Conservation (phyloP, 257 asterid species). For the Jaltomata sinuosa region DNA sequence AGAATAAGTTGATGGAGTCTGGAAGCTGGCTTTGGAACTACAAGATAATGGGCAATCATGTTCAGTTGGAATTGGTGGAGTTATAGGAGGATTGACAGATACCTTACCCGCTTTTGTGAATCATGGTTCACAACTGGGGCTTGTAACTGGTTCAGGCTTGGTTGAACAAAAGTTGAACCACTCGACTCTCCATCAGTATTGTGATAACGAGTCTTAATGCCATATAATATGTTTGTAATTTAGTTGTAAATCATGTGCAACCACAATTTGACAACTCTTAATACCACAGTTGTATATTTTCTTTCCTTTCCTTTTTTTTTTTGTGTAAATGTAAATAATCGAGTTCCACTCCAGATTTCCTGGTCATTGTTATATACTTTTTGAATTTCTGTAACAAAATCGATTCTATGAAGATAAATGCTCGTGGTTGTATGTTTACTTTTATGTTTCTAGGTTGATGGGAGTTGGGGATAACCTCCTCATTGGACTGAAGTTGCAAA, state of each 20-base stretch:
- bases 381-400: not conserved
- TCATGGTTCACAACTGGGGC: slow-evolving; percentile 49
- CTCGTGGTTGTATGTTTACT: not conserved
- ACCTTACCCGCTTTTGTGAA: slow-evolving; percentile 34
- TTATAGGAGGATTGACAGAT: slow-evolving; percentile 21
- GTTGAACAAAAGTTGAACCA: slow-evolving; percentile 85
- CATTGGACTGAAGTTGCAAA: not conserved
- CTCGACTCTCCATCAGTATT: slow-evolving; percentile 7
- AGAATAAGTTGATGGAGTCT: slow-evolving; percentile 49
- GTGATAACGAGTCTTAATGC: not conserved
- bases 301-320: not conserved
- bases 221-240: slow-evolving; percentile 9
- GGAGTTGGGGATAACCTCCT: not conserved
- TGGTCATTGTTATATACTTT: not conserved
- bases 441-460: not conserved
- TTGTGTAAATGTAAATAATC: not conserved
- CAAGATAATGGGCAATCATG: slow-evolving; percentile 42
- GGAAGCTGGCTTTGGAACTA: slow-evolving; percentile 99
- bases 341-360: not conserved
- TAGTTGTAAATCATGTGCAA: slow-evolving; percentile 23
- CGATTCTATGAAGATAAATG: not conserved
- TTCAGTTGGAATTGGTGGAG: slow-evolving; percentile 65
- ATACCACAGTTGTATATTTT: not conserved
- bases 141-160: slow-evolving; percentile 20
- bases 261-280: not conserved